These are phyloP conservation scores for Aspergillus taichungensis DNA, from an alignment of 495 filamentous ascomycete genomes.

Conservation along the genomic window DNA sequence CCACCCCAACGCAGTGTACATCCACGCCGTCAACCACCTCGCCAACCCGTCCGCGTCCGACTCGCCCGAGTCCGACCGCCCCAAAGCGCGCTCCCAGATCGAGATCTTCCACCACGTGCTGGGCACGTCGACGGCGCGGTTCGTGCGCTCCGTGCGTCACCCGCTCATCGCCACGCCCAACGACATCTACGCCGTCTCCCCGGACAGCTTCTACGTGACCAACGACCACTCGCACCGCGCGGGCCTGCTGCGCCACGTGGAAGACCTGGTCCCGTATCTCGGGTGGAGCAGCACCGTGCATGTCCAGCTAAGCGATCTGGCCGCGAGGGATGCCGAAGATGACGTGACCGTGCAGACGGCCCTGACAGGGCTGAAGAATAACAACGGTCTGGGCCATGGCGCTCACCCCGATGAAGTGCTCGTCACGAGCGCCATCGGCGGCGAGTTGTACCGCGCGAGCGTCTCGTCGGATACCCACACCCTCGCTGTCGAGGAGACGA, in stretches of 20 bases:
- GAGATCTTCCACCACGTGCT: conserved; percentile 51
- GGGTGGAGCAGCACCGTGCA: conserved; percentile 32
- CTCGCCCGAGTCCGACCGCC: conserved; percentile 5
- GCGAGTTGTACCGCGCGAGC: conserved; percentile 23
- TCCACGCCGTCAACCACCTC: conserved; percentile 53
- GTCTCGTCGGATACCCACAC: conserved; percentile 16
- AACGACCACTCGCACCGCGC: conserved; percentile 51
- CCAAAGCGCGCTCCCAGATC: conserved; percentile 41
- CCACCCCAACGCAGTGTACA: conserved; percentile 41
- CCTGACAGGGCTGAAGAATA: conserved; percentile 35
- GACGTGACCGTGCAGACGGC: conserved; percentile 39
- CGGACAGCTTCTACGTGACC: conserved; percentile 46
- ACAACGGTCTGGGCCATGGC: conserved; percentile 52
- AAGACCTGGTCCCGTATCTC: conserved; percentile 29
- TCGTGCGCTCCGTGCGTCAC: conserved; percentile 38
- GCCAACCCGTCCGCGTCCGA: conserved; percentile 34
- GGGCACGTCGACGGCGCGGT: conserved; percentile 17
- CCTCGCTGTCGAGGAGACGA: conserved; percentile 31
- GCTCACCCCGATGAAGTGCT: conserved; percentile 37
- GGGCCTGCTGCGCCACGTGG: conserved; percentile 35
- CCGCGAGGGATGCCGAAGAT: conserved; percentile 7
- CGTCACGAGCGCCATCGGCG: conserved; percentile 31
- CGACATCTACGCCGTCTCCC: conserved; percentile 43
- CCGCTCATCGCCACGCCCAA: conserved; percentile 49
- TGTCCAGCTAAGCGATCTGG: conserved; percentile 17